Conservation (phyloP, 768 basidiomycete genomes). For the Galerina marginata region DNA sequence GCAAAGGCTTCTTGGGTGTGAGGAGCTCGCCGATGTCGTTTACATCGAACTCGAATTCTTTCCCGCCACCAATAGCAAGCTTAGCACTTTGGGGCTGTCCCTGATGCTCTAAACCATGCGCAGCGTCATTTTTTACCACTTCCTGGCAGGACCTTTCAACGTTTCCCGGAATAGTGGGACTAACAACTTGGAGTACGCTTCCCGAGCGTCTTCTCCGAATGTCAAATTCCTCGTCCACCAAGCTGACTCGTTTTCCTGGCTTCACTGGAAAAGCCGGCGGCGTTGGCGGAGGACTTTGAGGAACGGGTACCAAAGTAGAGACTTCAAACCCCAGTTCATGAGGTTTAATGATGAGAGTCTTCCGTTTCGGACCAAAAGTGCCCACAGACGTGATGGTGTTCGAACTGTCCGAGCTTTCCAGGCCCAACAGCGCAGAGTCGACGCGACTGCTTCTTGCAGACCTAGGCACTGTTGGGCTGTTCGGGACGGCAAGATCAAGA, state of each 20-base stretch:
- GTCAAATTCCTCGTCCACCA: constrained; percentile 1
- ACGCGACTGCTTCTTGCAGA: background rate
- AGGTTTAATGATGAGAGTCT: background rate
- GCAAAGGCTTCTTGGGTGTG: constrained; percentile 16
- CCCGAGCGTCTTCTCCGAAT: background rate
- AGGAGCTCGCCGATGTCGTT: background rate
- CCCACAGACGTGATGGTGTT: constrained; percentile 24
- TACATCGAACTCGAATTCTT: background rate
- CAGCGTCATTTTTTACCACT: too few species aligned
- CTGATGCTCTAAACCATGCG: too few species aligned
- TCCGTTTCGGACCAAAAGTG: constrained; percentile 24
- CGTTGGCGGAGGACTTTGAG: background rate
- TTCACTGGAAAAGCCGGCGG: background rate
- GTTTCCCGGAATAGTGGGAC: too few species aligned
- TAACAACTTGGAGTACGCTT: background rate
- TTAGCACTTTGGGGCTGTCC: too few species aligned
- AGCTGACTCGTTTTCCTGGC: background rate
- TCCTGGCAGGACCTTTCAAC: too few species aligned
- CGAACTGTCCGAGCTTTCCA: constrained; percentile 19
- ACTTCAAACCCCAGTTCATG: background rate
- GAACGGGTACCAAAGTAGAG: background rate
- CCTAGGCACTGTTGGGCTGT: background rate
- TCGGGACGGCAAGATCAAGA: too few species aligned
- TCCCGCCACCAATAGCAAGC: too few species aligned
- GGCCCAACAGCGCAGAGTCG: constrained; percentile 3